Evolutionary conservation across 1,284 basidiomycete genomes (phyloP).

Genomic region (Fereydounia khargensis): DNA sequence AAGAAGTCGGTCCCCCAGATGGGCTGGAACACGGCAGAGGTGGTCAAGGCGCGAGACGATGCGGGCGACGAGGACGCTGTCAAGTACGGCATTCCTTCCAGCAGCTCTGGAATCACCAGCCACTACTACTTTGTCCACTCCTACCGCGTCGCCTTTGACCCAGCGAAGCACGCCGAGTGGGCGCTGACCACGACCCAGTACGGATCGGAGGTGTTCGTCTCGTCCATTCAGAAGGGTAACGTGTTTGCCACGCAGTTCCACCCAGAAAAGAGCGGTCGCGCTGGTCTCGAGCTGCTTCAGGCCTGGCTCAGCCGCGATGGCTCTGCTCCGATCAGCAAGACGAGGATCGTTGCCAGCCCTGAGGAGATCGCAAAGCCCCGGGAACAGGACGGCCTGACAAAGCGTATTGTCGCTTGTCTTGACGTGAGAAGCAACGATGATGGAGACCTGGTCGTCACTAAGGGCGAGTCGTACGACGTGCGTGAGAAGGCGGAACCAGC

Average conservation of each 20-base stretch:
- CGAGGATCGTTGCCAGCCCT: constrained; percentile 35
- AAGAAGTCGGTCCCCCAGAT: constrained; percentile 92
- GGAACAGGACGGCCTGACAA: constrained; percentile 63
- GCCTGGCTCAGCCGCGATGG: constrained; percentile 72
- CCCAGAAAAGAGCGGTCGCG: constrained; percentile 94
- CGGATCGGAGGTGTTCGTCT: constrained; percentile 87
- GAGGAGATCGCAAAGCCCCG: constrained; percentile 56
- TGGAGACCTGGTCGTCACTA: constrained; percentile 97
- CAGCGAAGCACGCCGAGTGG: constrained; percentile 64
- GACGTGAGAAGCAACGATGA: constrained; percentile 95
- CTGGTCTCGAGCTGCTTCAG: constrained; percentile 77
- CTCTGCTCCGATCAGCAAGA: constrained; percentile 15
- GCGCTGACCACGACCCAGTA: constrained; percentile 86
- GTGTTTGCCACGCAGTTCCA: constrained; percentile 96
- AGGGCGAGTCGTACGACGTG: constrained; percentile 98
- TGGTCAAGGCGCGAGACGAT: constrained; percentile 30
- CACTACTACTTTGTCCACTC: constrained; percentile 91
- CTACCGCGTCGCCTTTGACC: constrained; percentile 70
- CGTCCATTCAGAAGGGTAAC: constrained; percentile 77
- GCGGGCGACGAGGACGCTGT: constrained; percentile 18
- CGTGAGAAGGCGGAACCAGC: constrained; percentile 65
- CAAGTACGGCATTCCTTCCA: constrained; percentile 33
- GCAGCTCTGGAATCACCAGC: constrained; percentile 64
- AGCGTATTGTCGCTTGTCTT: constrained; percentile 94
- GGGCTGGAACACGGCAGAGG: constrained; percentile 72